These are phyloP conservation scores for Erodium chrysanthum DNA, from an alignment of 441 rosid species.

Conservation along the genomic window DNA sequence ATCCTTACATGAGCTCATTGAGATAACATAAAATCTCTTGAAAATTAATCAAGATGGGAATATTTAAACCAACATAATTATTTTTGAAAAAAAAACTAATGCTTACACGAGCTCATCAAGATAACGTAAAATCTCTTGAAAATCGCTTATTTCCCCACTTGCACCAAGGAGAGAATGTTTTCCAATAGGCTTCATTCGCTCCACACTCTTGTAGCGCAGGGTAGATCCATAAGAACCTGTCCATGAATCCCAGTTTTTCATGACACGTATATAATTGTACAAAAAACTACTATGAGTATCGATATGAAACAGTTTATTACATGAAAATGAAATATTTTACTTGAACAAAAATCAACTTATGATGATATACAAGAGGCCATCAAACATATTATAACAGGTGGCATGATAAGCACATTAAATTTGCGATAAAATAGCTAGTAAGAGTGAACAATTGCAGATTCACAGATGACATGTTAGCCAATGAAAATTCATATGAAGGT, in stretches of 20 bases:
- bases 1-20: conserved; percentile 78
- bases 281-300: not conserved
- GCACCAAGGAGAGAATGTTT: conserved; percentile 95
- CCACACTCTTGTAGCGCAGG: conserved; percentile 76
- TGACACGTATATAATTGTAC: not conserved
- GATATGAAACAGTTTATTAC: not conserved
- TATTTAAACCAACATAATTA: not conserved
- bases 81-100: conserved; percentile 4
- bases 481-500: not conserved
- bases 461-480: not conserved
- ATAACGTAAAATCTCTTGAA: conserved; percentile 73
- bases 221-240: conserved; percentile 96
- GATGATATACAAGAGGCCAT: not conserved
- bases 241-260: conserved; percentile 5
- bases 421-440: not conserved
- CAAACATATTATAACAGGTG: not conserved
- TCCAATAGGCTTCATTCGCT: conserved; percentile 74
- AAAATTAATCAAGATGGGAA: conserved; percentile 30
- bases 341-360: not conserved
- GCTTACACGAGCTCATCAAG: conserved; percentile 91
- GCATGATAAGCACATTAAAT: not conserved
- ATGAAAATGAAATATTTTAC: not conserved
- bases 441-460: not conserved
- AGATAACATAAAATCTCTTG: conserved; percentile 80
- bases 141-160: conserved; percentile 92